Evolutionary conservation across 2,329 filamentous ascomycete genomes (phyloP).

Genomic region (Fusarium begoniae): DNA sequence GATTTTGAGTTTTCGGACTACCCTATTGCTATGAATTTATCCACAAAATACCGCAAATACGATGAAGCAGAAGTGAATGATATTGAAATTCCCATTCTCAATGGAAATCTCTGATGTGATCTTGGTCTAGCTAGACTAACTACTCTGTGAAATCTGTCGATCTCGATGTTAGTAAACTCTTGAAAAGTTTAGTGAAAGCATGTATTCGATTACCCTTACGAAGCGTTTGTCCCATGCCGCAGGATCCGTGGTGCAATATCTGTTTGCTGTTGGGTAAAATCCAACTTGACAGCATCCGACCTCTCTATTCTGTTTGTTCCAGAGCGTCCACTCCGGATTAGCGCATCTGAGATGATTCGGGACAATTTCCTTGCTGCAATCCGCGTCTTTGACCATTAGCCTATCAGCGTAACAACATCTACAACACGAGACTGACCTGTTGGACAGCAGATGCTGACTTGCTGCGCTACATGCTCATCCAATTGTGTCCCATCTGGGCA

Average conservation of each 20-base stretch:
- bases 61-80: not conserved
- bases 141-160: not conserved
- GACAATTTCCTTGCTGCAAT: slow-evolving; percentile 10
- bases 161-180: not conserved
- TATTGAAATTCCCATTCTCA: not conserved
- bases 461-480: not conserved
- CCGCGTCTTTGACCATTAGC: slow-evolving; percentile 3
- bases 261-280: slow-evolving; percentile 3
- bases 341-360: slow-evolving; percentile 13
- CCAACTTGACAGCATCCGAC: slow-evolving; percentile 20
- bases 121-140: not conserved
- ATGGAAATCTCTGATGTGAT: not conserved
- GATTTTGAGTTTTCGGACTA: not conserved
- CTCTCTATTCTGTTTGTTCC: slow-evolving; percentile 10
- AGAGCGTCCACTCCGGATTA: slow-evolving; percentile 13
- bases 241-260: slow-evolving; percentile 5
- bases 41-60: not conserved
- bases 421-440: slow-evolving; percentile 1
- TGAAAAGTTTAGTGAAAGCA: not conserved
- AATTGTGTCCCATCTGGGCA: slow-evolving; percentile 23
- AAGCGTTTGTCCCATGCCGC: not conserved
- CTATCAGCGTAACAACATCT: not conserved
- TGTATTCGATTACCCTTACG: not conserved
- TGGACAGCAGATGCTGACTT: slow-evolving; percentile 26
- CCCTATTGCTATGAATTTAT: not conserved